phyloP scores from a whole-genome alignment of 1,139 yeast species.

The Spathaspora jeffriesii region DNA sequence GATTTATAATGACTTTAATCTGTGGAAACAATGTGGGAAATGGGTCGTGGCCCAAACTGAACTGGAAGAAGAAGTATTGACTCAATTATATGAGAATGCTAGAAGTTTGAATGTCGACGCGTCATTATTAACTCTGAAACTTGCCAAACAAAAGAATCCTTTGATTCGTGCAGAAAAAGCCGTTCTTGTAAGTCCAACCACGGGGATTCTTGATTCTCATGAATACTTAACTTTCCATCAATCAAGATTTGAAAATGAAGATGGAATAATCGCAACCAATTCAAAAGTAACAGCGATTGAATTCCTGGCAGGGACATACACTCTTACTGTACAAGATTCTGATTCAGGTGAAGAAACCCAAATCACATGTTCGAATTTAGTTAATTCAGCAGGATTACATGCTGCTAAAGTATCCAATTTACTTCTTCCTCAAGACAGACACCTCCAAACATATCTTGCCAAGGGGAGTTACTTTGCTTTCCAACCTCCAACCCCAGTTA shows the following conservation, averaged over 20 bases:
- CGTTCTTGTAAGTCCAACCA: conserved; percentile 73
- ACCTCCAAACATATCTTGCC: conserved; percentile 63
- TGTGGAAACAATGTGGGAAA: conserved; percentile 70
- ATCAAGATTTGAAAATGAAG: conserved; percentile 51
- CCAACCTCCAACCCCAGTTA: conserved; percentile 37
- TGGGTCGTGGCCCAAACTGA: conserved; percentile 87
- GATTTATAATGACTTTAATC: conserved; percentile 55
- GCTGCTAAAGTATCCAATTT: conserved; percentile 72
- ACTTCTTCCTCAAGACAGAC: conserved; percentile 64
- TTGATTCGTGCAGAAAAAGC: conserved; percentile 63
- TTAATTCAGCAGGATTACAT: conserved; percentile 78
- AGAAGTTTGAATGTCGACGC: conserved; percentile 60
- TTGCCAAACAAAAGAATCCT: conserved; percentile 58
- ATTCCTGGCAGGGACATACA: conserved; percentile 24
- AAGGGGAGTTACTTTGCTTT: conserved; percentile 82
- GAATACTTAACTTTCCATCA: conserved; percentile 63
- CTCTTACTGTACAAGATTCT: conserved; percentile 29
- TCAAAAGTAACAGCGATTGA: conserved; percentile 55
- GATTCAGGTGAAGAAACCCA: conserved; percentile 29
- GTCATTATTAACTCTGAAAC: conserved; percentile 46
- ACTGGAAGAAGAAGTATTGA: conserved; percentile 58
- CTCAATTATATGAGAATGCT: conserved; percentile 51
- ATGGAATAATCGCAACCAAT: conserved; percentile 66
- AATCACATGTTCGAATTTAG: conserved; percentile 56
- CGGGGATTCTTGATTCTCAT: conserved; percentile 86